phyloP scores from a whole-genome alignment of 2,329 filamentous ascomycete species.

The Xylariaceae sp. region DNA sequence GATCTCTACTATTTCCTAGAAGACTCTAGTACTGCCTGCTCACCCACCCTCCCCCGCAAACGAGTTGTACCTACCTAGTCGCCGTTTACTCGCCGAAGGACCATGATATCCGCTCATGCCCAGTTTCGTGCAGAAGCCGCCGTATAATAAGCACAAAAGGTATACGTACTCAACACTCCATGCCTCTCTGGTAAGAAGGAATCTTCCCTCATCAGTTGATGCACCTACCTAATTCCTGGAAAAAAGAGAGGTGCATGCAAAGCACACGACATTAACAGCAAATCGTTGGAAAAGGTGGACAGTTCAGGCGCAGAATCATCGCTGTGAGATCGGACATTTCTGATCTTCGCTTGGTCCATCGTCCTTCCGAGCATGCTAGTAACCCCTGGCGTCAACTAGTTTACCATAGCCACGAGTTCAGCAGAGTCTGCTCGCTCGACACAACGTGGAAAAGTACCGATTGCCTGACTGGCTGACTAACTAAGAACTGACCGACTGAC shows the following conservation, averaged over 20 bases:
- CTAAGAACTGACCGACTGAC: background rate
- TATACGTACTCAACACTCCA: slow-evolving; percentile 40
- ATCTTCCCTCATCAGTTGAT: slow-evolving; percentile 35
- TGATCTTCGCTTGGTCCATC: slow-evolving; percentile 34
- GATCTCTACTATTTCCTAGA: slow-evolving; percentile 19
- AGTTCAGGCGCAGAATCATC: slow-evolving; percentile 26
- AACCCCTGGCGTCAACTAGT: slow-evolving; percentile 27
- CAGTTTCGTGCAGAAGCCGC: slow-evolving; percentile 31
- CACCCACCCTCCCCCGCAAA: slow-evolving; percentile 16
- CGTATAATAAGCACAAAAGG: slow-evolving; percentile 40
- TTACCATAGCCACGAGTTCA: slow-evolving; percentile 30
- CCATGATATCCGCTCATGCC: background rate
- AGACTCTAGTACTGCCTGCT: background rate
- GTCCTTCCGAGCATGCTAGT: slow-evolving; percentile 33
- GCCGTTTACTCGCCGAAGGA: slow-evolving; percentile 22
- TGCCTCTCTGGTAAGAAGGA: slow-evolving; percentile 37
- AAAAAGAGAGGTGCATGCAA: slow-evolving; percentile 31
- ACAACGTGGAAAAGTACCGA: slow-evolving; percentile 30
- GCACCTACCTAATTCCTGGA: slow-evolving; percentile 23
- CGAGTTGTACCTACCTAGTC: slow-evolving; percentile 17
- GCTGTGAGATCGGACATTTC: slow-evolving; percentile 33
- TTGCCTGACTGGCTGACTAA: slow-evolving; percentile 19
- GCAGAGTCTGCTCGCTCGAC: slow-evolving; percentile 20
- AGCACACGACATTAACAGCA: slow-evolving; percentile 33
- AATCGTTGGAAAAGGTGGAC: slow-evolving; percentile 27